Conservation (phyloP, 2,329 filamentous ascomycete species). For the Sphaerulina populicola region DNA sequence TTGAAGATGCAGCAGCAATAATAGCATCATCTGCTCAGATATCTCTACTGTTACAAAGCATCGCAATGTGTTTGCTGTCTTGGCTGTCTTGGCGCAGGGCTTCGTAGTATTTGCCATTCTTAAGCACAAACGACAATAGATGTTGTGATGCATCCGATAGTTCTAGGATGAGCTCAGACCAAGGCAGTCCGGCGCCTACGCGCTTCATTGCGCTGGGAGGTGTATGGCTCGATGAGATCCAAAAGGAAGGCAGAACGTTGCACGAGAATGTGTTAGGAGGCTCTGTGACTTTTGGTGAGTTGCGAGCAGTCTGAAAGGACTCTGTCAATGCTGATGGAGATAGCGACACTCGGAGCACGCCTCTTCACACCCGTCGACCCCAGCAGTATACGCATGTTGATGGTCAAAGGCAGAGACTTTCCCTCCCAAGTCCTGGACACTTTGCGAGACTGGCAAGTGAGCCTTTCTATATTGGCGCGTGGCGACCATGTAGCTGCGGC, state of each 20-base stretch:
- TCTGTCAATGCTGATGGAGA: conserved; percentile 1
- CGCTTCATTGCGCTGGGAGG: conserved; percentile 20
- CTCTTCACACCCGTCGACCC: conserved; percentile 12
- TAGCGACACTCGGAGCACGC: conserved; percentile 25
- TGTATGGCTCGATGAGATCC: conserved; percentile 29
- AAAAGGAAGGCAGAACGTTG: conserved; percentile 10
- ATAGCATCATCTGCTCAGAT: too few species aligned
- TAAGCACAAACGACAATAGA: too few species aligned
- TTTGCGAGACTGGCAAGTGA: conserved; percentile 20
- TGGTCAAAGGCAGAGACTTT: conserved; percentile 23
- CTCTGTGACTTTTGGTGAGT: conserved; percentile 21
- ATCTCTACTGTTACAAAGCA: too few species aligned
- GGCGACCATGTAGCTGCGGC: conserved; percentile 17
- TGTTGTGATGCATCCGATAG: too few species aligned
- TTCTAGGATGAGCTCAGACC: too few species aligned
- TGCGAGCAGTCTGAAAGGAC: not conserved
- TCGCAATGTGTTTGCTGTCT: too few species aligned
- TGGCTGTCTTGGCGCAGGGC: too few species aligned
- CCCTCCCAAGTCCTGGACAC: conserved; percentile 13
- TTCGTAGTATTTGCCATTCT: too few species aligned
- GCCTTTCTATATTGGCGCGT: conserved; percentile 14
- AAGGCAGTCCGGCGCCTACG: not conserved
- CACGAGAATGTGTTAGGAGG: conserved; percentile 21
- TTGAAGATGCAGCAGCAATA: too few species aligned
- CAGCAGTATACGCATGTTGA: conserved; percentile 16